Base-by-base conservation (phyloP, 1,284 basidiomycete genomes). In the Prillingera fragicola region DNA sequence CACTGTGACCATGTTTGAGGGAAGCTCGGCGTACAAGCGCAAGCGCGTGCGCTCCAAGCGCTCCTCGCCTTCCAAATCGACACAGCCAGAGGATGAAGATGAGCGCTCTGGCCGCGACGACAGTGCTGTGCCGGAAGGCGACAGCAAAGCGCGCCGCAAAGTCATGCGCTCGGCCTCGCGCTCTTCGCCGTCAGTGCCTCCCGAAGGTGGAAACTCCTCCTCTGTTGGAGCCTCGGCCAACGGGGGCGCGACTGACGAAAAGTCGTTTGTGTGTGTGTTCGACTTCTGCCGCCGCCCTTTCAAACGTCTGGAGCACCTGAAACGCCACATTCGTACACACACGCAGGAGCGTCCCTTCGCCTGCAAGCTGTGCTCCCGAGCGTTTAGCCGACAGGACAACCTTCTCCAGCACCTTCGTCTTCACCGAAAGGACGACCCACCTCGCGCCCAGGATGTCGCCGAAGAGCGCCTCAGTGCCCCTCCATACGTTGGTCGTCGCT, bases 261-360 rank as follows among this genome's bases (percentile, higher is more conserved):
- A 50, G 41, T 37, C 45, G 15, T 56, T 50, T 29, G 48, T 50
- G 12, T 56, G 54, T 18, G 46, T 50, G 9, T 53, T 54, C 23
- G 54, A 56, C 24, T 56, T 56, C 7, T 92, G 88, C 64, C 81
- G 83, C 4, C 76, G 84, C 50, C 73, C 84, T 50, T 94, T 91
- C 79, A 90, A 88, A 75, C 80, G 87, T 8, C 80, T 85, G 74
- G 89, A 92, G 64, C 87, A 92, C 63, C 75, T 92, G 54, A 86
- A 85, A 71, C 74, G 87, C 31, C 89, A 94, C 68, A 72, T 89
- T 26, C 78, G 87, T 42, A 89, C 87, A n/a, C 89, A 92, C 64
- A 90, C 87, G 4, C 78, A 86, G 76, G 88, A 91, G 68, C 75
- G 83, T 34, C 88, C 89, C 0, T 90, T 80, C 69, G 74, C 75